phyloP scores from a whole-genome alignment of 148 eudicot genomes.

The Amaranthus palmeri region DNA sequence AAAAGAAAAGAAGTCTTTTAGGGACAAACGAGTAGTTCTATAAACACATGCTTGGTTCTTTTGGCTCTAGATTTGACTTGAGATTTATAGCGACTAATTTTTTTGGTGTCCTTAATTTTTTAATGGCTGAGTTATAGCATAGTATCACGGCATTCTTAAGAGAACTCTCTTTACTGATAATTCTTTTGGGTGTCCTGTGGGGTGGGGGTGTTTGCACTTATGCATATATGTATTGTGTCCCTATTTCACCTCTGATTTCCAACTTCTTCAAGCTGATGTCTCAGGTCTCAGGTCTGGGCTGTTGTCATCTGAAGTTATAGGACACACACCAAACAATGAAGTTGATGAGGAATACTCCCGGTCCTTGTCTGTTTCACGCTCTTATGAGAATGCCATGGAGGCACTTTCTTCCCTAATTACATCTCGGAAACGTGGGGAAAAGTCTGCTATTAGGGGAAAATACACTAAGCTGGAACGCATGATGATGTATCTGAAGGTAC shows the following conservation, averaged over 20 bases:
- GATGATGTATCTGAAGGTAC: conserved; percentile 74
- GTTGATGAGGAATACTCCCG: conserved; percentile 12
- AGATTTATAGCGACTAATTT: neutral
- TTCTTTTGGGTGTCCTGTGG: neutral
- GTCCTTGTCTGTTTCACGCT: conserved; percentile 33
- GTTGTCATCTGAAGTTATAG: conserved; percentile 35
- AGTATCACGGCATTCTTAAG: neutral
- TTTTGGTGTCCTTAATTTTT: neutral
- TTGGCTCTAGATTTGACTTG: neutral
- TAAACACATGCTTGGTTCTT: neutral
- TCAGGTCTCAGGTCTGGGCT: conserved; percentile 38
- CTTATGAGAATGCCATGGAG: conserved; percentile 76
- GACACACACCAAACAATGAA: conserved; percentile 26
- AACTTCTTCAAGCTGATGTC: conserved; percentile 20
- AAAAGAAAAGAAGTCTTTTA: no score
- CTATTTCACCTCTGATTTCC: neutral
- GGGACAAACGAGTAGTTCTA: no score
- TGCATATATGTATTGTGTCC: neutral
- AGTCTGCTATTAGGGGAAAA: conserved; percentile 31
- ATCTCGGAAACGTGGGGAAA: conserved; percentile 55
- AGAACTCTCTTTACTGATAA: neutral
- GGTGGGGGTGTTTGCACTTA: neutral
- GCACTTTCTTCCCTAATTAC: conserved; percentile 80
- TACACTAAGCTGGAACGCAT: conserved; percentile 67
- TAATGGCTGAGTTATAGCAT: neutral